These are phyloP conservation scores for Leccinum solheimii DNA, from an alignment of 1,284 basidiomycete species.

Conservation along the genomic window DNA sequence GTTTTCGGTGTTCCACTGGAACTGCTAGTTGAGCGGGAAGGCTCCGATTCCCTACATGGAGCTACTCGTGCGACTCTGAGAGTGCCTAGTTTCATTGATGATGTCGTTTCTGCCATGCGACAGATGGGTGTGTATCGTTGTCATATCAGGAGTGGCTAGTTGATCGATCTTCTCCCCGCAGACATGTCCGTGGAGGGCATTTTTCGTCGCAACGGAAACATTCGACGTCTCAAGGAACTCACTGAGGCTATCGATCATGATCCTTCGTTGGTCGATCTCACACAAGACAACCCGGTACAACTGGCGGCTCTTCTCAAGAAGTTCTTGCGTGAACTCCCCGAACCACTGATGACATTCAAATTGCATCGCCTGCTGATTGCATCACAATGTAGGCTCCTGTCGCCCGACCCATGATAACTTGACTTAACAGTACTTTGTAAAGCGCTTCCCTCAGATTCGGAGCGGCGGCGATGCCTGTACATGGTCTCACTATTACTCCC, in stretches of 20 bases:
- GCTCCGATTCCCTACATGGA: constrained; percentile 90
- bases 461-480: constrained; percentile 84
- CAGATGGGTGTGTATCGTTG: constrained; percentile 84
- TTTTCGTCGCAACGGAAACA: constrained; percentile 98
- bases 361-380: constrained; percentile 88
- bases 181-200: constrained; percentile 99
- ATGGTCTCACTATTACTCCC: constrained; percentile 87
- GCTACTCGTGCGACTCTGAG: constrained; percentile 84
- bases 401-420: constrained; percentile 1
- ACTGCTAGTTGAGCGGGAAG: constrained; percentile 91
- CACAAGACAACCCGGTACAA: constrained; percentile 96
- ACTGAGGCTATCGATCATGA: constrained; percentile 94
- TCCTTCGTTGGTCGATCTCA: constrained; percentile 84
- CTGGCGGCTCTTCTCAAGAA: constrained; percentile 96
- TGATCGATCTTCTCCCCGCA: constrained; percentile 34
- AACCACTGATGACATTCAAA: constrained; percentile 94
- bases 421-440: constrained; percentile 16
- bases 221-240: constrained; percentile 87
- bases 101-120: constrained; percentile 96
- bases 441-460: constrained; percentile 77
- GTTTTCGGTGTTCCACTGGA: constrained; percentile 95
- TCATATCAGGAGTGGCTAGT: constrained; percentile 5
- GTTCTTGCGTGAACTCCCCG: constrained; percentile 94
- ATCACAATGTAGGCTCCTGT: constrained; percentile 71
- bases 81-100: constrained; percentile 97